Percentiles rank a stretch among this genome's conserved stretches.
phyloP scores from a whole-genome alignment of 2,329 filamentous ascomycete genomes.

The Diaporthe ilicicola region DNA sequence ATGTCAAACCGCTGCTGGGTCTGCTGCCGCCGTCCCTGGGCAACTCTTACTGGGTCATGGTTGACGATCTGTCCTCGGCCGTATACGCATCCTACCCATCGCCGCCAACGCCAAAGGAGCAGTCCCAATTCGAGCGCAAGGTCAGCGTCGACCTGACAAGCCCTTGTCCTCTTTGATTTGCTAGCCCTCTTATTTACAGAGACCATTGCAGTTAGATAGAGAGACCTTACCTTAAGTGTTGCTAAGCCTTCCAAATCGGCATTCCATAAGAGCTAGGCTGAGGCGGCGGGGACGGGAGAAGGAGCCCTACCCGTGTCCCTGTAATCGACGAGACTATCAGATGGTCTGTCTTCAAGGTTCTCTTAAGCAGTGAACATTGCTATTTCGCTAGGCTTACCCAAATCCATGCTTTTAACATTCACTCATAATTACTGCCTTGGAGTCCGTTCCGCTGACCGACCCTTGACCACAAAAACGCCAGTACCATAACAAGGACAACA shows the following conservation, averaged over 20 bases:
- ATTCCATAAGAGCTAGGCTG: too few relatives aligned
- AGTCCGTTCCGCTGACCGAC: background rate
- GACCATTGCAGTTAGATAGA: too few relatives aligned
- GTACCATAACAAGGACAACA: background rate
- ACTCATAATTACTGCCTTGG: background rate
- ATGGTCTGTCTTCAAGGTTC: background rate
- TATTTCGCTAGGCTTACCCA: constrained; percentile 4
- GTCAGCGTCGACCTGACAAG: constrained; percentile 43
- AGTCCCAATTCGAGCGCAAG: constrained; percentile 35
- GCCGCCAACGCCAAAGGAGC: constrained; percentile 36
- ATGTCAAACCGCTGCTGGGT: constrained; percentile 79
- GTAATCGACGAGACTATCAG: too few relatives aligned
- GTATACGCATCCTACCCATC: constrained; percentile 80
- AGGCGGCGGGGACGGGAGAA: too few relatives aligned
- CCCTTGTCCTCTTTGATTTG: constrained; percentile 25
- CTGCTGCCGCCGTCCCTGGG: constrained; percentile 80
- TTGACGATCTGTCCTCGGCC: constrained; percentile 80
- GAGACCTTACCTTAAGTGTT: too few relatives aligned
- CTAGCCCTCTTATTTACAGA: too few relatives aligned
- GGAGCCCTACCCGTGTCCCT: too few relatives aligned
- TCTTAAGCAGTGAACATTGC: background rate
- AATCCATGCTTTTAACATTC: constrained; percentile 13
- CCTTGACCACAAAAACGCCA: background rate
- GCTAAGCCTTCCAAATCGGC: too few relatives aligned
- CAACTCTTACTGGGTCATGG: constrained; percentile 75